phyloP scores from a whole-genome alignment of 371 early-diverging fungal genomes.

The Dichotomocladium elegans region DNA sequence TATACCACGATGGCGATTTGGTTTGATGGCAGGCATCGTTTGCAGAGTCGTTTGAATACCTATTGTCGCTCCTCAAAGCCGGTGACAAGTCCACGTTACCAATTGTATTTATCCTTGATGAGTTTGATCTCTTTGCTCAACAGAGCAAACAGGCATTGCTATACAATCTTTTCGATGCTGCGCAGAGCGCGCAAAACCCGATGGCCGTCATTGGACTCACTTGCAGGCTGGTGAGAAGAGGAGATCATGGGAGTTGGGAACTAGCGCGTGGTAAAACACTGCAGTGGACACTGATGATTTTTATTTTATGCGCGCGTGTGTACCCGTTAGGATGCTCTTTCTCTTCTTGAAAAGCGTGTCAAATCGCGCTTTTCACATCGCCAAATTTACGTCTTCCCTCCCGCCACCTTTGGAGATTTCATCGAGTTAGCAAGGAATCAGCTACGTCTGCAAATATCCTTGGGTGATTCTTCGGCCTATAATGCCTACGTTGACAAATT shows the following conservation, averaged over 20 bases:
- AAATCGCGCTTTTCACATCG: constrained; percentile 93
- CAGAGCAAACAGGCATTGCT: constrained; percentile 87
- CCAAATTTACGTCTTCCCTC: constrained; percentile 66
- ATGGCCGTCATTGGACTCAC: constrained; percentile 87
- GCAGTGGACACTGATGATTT: background rate
- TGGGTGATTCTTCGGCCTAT: constrained; percentile 7
- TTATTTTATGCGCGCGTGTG: background rate
- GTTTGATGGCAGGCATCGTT: constrained; percentile 44
- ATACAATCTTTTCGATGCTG: constrained; percentile 90
- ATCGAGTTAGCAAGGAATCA: constrained; percentile 46
- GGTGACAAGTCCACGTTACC: constrained; percentile 58
- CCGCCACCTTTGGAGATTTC: constrained; percentile 56
- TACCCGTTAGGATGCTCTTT: constrained; percentile 66
- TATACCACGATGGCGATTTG: background rate
- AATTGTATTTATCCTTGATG: constrained; percentile 84
- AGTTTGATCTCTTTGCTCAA: constrained; percentile 86
- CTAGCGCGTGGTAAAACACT: no score
- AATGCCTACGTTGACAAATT: constrained; percentile 16
- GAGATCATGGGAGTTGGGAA: no score
- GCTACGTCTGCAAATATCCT: constrained; percentile 25
- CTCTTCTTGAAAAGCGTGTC: constrained; percentile 89
- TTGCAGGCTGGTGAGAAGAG: constrained; percentile 61
- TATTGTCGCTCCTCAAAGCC: constrained; percentile 59
- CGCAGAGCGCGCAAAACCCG: constrained; percentile 79
- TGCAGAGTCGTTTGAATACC: constrained; percentile 62